Conservation (phyloP, 2,329 filamentous ascomycete species). For the Diaporthe ampelina region DNA sequence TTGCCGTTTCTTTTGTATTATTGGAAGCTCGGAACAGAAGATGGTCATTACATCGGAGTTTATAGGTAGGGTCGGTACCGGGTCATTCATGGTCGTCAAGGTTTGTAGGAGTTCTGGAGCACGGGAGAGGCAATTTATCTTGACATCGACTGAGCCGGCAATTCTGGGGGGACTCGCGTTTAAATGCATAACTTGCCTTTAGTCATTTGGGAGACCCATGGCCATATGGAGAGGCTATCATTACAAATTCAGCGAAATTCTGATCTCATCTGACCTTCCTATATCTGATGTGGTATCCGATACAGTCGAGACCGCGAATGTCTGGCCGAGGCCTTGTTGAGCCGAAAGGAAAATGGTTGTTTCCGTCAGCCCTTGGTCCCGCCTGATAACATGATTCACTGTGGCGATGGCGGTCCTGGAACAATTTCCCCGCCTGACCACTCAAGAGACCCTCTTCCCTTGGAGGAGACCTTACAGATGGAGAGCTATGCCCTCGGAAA, state of each 20-base stretch:
- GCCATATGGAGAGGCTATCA: slow-evolving; percentile 11
- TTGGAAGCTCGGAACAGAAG: slow-evolving; percentile 9
- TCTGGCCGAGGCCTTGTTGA: background rate
- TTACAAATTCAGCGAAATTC: slow-evolving; percentile 14
- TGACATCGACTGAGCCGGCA: slow-evolving; percentile 10
- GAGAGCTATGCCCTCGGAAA: slow-evolving; percentile 39
- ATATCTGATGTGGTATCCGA: background rate
- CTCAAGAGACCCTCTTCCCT: background rate
- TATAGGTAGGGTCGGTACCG: background rate
- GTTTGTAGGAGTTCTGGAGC: slow-evolving; percentile 38
- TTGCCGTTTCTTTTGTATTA: background rate
- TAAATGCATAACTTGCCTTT: slow-evolving; percentile 16
- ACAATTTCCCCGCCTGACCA: background rate
- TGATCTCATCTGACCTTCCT: background rate
- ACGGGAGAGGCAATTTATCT: slow-evolving; percentile 16
- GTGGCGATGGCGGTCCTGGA: slow-evolving; percentile 37
- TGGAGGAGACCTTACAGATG: slow-evolving; percentile 30
- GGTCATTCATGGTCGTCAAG: slow-evolving; percentile 20
- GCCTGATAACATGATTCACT: slow-evolving; percentile 41
- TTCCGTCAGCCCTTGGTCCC: background rate
- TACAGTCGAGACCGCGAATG: background rate
- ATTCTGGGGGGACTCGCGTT: slow-evolving; percentile 17
- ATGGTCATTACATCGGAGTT: slow-evolving; percentile 26
- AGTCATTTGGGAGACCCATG: slow-evolving; percentile 2
- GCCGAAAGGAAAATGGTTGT: background rate